These are phyloP conservation scores for Pseudodiploospora longispora DNA, from an alignment of 2,329 filamentous ascomycete genomes.

Conservation along the genomic window DNA sequence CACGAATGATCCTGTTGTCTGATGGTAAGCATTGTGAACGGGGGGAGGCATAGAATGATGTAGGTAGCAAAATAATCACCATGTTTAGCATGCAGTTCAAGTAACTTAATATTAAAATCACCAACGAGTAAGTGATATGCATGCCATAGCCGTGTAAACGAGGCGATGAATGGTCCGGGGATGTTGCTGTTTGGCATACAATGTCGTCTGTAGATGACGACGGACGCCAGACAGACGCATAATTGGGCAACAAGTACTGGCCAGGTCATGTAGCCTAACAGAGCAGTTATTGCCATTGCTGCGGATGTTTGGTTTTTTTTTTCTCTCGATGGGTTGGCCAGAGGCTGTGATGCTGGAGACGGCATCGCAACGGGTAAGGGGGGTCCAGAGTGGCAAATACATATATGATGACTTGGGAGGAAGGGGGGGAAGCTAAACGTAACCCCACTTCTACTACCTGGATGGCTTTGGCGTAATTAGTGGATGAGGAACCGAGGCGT, in stretches of 20 bases:
- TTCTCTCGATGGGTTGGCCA: not conserved
- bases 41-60: no score
- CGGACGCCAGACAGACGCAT: no score
- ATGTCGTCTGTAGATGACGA: not conserved
- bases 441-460: no score
- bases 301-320: no score
- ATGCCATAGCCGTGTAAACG: conserved; percentile 8
- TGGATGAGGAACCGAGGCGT: no score
- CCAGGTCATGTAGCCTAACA: no score
- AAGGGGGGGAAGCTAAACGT: not conserved
- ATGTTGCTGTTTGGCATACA: not conserved
- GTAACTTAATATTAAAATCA: conserved; percentile 3
- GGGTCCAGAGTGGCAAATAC: no score
- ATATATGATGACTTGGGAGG: no score
- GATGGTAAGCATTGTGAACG: no score
- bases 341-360: not conserved
- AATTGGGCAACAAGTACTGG: no score
- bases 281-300: no score
- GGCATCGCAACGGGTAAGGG: not conserved
- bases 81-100: conserved; percentile 4
- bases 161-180: conserved; percentile 2
- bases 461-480: no score
- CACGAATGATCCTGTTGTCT: not conserved
- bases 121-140: conserved; percentile 2
- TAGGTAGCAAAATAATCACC: not conserved